phyloP scores from a whole-genome alignment of 2,329 filamentous ascomycete species.

The Calycina herbarum region DNA sequence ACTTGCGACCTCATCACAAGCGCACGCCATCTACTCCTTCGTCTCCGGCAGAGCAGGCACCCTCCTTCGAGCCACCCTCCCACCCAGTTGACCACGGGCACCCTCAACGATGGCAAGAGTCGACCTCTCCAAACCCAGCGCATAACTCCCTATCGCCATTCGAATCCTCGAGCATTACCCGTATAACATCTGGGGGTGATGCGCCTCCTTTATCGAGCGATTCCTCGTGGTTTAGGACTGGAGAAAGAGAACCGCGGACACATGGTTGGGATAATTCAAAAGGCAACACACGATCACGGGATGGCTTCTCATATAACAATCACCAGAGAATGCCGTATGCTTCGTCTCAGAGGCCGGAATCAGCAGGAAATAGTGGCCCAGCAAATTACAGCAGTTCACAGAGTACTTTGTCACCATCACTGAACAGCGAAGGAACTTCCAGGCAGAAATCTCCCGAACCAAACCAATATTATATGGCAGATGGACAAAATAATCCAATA shows the following conservation, averaged over 20 bases:
- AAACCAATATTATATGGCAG: constrained; percentile 23
- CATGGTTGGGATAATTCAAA: constrained; percentile 22
- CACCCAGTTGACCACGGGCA: constrained; percentile 33
- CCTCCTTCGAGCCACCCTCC: constrained; percentile 32
- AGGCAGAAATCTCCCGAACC: constrained; percentile 22
- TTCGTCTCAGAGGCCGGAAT: constrained; percentile 27
- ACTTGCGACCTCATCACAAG: constrained; percentile 38
- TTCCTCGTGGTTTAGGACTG: constrained; percentile 14
- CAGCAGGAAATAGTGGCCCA: constrained; percentile 28
- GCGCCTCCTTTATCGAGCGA: constrained; percentile 12
- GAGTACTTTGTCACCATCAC: constrained; percentile 20
- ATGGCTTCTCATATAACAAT: constrained; percentile 27
- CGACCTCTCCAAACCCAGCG: constrained; percentile 20
- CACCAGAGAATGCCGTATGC: constrained; percentile 28
- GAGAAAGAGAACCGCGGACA: constrained; percentile 22
- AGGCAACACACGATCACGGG: constrained; percentile 18
- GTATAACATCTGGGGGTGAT: constrained; percentile 37
- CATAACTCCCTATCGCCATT: constrained; percentile 25
- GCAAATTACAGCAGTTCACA: constrained; percentile 24
- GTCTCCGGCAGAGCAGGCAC: constrained; percentile 34
- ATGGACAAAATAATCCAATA: constrained; percentile 25
- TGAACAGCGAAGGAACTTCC: constrained; percentile 20
- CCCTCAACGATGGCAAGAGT: constrained; percentile 31
- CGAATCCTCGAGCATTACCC: constrained; percentile 46
- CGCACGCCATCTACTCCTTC: constrained; percentile 37